Base-by-base conservation (phyloP, 2,329 filamentous ascomycete genomes). In the Fusarium transvaalense region DNA sequence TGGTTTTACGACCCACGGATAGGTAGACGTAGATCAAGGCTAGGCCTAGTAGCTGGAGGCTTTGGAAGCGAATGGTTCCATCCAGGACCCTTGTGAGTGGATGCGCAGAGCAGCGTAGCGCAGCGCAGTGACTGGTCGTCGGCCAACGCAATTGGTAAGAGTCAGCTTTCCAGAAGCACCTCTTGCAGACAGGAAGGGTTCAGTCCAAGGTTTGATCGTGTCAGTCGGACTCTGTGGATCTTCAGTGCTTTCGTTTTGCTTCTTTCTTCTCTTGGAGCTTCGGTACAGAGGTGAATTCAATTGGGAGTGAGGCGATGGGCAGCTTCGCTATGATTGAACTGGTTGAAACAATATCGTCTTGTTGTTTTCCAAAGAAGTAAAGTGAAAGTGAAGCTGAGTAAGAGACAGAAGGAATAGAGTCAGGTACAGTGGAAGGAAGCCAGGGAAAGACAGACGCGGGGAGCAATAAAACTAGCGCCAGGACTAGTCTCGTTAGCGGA, bases 1-100 rank as follows among this genome's bases (percentile, higher is more conserved):
- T 71, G 69, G 69, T 68, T 72, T 71, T 74, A 69, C 63, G 71
- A 61, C 71, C 72, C 67, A 69, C 71, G 55, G 45, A 58, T 29
- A 64, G 60, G 62, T 61, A 29, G 21, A 48, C 23, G 51, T 68
- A 62, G 67, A 69, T 74, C 58, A 59, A 74, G 60, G 62, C 57
- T 72, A 70, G 56, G 64, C 47, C 39, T 17, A 42, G 39, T 42
- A 51, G 47, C 34, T 51, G 34, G 62, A 74, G 62, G 62, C 56
- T 72, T 71, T 56, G 63, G 59, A 71, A 70, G 59, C 67, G 68
- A 74, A 66, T 74, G 54, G 71, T 68, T 73, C 71, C 71, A 74
- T 74, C 69, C 58, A 61, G 64, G 64, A 72, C 71, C 71, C 67
- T 51, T 68, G 66, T 35, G 55, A 57, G 66, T 69, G 66, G 66